These are phyloP conservation scores for Handroanthus guayacan DNA, from an alignment of 257 asterid genomes.

Conservation along the genomic window DNA sequence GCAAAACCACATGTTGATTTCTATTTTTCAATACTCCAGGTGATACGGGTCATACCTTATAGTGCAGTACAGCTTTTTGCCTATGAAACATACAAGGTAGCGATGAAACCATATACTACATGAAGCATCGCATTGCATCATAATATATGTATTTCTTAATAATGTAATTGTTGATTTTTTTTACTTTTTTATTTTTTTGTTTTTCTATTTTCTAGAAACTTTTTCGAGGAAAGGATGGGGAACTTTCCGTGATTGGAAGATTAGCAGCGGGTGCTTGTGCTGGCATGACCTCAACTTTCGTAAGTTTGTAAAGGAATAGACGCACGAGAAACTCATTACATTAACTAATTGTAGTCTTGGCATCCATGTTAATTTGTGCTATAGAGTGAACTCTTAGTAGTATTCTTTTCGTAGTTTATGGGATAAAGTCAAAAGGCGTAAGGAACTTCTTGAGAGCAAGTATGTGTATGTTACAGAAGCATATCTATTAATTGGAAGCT, in stretches of 20 bases:
- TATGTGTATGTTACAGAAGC: constrained; percentile 6
- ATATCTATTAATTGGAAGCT: not conserved
- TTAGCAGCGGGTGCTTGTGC: constrained; percentile 99
- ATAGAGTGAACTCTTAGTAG: not conserved
- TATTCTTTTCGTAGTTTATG: not conserved
- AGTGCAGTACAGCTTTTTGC: constrained; percentile 91
- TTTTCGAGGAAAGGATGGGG: constrained; percentile 69
- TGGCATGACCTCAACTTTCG: constrained; percentile 99
- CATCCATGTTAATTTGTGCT: not conserved
- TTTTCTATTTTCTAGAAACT: constrained; percentile 55
- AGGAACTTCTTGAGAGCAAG: constrained; percentile 3
- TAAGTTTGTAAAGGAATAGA: constrained; percentile 60
- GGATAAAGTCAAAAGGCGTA: constrained; percentile 6
- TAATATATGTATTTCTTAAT: constrained; percentile 7
- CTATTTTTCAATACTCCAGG: constrained; percentile 50
- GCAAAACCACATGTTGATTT: not conserved
- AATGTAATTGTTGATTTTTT: not conserved
- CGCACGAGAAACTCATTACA: not conserved
- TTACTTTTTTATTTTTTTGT: constrained; percentile 23
- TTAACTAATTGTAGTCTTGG: not conserved
- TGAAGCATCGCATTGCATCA: constrained; percentile 5
- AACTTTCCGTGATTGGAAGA: constrained; percentile 89
- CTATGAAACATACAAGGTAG: constrained; percentile 89
- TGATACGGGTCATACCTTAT: constrained; percentile 85
- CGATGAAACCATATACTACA: constrained; percentile 23